phyloP scores from a whole-genome alignment of 768 basidiomycete species.

The Suillus tomentosus region DNA sequence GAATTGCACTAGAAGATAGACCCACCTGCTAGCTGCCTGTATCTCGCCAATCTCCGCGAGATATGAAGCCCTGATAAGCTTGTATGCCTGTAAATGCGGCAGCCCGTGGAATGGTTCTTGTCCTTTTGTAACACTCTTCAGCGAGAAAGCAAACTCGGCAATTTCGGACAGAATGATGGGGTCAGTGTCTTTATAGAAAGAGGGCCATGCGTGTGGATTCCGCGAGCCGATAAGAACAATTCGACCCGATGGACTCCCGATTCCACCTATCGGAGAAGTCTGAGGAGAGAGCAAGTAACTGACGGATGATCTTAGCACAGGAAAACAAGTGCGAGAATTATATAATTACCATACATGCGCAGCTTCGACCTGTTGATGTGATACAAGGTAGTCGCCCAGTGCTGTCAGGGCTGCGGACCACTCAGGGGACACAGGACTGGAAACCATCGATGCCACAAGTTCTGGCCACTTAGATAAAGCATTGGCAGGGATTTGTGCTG shows the following conservation, averaged over 20 bases:
- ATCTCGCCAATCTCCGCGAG: conserved; percentile 85
- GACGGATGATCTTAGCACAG: conserved; percentile 13
- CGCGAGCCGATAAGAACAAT: conserved; percentile 74
- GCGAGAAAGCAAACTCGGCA: conserved; percentile 84
- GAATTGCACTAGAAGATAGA: background rate
- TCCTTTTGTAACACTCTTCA: conserved; percentile 73
- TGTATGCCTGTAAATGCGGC: conserved; percentile 86
- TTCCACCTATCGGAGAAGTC: conserved; percentile 70
- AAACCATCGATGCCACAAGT: conserved; percentile 79
- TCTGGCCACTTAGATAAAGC: conserved; percentile 82
- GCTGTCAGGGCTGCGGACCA: conserved; percentile 75
- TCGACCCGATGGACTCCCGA: conserved; percentile 67
- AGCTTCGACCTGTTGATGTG: conserved; percentile 76
- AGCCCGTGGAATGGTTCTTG: conserved; percentile 85
- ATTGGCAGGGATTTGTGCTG: conserved; percentile 56
- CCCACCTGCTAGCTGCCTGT: conserved; percentile 72
- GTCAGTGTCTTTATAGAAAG: conserved; percentile 68
- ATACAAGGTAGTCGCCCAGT: conserved; percentile 79
- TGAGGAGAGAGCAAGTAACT: conserved; percentile 89
- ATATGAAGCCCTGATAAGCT: conserved; percentile 71
- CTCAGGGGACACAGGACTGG: conserved; percentile 67
- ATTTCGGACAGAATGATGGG: conserved; percentile 87
- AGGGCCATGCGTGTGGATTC: conserved; percentile 51
- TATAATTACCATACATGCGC: conserved; percentile 85
- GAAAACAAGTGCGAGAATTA: background rate